phyloP scores from a whole-genome alignment of 129 eudicot genomes.

The Gnaphalium uliginosum region DNA sequence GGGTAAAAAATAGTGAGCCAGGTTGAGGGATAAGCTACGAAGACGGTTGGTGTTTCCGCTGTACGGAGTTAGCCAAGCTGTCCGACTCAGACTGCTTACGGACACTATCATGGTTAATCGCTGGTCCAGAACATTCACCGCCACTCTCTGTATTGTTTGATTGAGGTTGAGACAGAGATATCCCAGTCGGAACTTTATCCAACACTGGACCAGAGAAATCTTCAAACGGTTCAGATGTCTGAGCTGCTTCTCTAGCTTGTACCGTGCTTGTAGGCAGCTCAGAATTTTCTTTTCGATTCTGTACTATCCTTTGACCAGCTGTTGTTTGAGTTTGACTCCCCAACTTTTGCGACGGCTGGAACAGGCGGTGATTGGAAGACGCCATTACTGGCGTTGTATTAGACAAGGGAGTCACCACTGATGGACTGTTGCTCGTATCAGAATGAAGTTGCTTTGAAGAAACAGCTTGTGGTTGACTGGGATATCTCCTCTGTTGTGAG shows the following conservation, averaged over 20 bases:
- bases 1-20: slow-evolving; percentile 37
- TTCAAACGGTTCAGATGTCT: slow-evolving; percentile 41
- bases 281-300: slow-evolving; percentile 42
- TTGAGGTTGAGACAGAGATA: slow-evolving; percentile 26
- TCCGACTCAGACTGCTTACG: slow-evolving; percentile 39
- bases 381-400: slow-evolving; percentile 13
- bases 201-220: slow-evolving; percentile 44
- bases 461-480: slow-evolving; percentile 43
- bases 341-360: slow-evolving; percentile 44
- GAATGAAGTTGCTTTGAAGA: slow-evolving; percentile 36
- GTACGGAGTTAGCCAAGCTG: slow-evolving; percentile 35
- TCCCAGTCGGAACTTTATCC: slow-evolving; percentile 34
- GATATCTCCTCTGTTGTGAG: slow-evolving; percentile 38
- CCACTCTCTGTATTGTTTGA: slow-evolving; percentile 31
- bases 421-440: slow-evolving; percentile 39
- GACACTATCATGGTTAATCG: slow-evolving; percentile 38
- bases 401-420: slow-evolving; percentile 20
- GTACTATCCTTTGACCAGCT: slow-evolving; percentile 38
- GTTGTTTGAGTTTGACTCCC: slow-evolving; percentile 43
- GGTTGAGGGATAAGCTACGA: slow-evolving; percentile 30
- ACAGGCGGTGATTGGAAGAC: slow-evolving; percentile 49
- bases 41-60: slow-evolving; percentile 49
- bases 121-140: slow-evolving; percentile 34
- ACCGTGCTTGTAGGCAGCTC: slow-evolving; percentile 38
- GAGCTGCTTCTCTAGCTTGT: slow-evolving; percentile 43